Conservation (phyloP, 371 early-diverging fungal genomes). For the Blakeslea trispora region DNA sequence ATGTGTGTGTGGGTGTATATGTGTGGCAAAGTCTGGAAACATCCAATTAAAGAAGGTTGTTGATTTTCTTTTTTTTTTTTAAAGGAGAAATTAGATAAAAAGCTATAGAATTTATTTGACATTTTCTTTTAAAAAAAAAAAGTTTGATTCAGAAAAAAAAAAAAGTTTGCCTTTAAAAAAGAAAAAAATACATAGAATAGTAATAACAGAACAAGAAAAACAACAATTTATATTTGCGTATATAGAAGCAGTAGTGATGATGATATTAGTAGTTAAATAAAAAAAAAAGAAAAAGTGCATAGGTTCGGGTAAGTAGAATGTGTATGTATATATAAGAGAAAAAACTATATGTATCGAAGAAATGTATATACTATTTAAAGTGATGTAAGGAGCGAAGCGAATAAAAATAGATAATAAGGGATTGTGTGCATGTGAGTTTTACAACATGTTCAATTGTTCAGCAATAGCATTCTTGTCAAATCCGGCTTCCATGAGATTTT, state of each 20-base stretch:
- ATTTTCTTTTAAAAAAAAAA: background rate
- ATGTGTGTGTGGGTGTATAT: background rate
- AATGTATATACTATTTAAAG: too few relatives aligned
- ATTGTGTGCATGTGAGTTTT: conserved; percentile 1
- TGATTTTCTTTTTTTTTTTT: background rate
- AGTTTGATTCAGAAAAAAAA: background rate
- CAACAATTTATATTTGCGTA: background rate
- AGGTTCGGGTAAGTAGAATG: too few relatives aligned
- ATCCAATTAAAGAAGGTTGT: background rate
- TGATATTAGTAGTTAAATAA: too few relatives aligned
- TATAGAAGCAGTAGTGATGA: too few relatives aligned
- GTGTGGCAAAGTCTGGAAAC: conserved; percentile 2
- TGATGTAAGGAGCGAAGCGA: background rate
- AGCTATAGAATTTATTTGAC: too few relatives aligned
- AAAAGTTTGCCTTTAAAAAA: too few relatives aligned
- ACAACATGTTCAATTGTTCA: conserved; percentile 39
- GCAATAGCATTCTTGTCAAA: conserved; percentile 46
- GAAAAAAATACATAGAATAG: too few relatives aligned
- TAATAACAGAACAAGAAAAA: too few relatives aligned
- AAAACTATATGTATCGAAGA: too few relatives aligned
- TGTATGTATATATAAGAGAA: too few relatives aligned
- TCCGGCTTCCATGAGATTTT: conserved; percentile 45
- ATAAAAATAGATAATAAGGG: background rate
- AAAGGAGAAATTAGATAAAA: too few relatives aligned
- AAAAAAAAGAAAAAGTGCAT: too few relatives aligned